phyloP scores from a whole-genome alignment of 1,139 yeast species.

The Suhomyces atakaporum region DNA sequence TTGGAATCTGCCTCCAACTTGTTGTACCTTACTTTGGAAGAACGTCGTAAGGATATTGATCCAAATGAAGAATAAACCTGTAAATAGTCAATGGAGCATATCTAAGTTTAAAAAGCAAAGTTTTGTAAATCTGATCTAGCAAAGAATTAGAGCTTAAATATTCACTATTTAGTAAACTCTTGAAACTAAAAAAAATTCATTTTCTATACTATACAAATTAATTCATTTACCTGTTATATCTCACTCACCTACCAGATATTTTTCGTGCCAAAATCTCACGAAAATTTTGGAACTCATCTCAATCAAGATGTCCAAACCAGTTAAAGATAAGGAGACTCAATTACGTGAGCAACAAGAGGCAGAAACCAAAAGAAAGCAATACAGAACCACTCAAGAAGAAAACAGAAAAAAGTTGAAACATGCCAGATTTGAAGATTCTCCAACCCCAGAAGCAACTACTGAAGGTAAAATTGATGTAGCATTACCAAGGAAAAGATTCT shows the following conservation, averaged over 20 bases:
- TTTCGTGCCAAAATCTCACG: background rate
- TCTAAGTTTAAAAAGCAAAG: background rate
- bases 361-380: slow-evolving; percentile 41
- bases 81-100: slow-evolving; percentile 5
- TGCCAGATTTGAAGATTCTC: slow-evolving; percentile 29
- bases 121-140: background rate
- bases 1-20: slow-evolving; percentile 66
- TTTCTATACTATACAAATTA: no score
- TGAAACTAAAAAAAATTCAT: no score
- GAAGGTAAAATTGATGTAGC: slow-evolving; percentile 31
- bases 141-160: background rate
- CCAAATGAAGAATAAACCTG: slow-evolving; percentile 17
- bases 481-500: slow-evolving; percentile 79
- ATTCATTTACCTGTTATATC: no score
- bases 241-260: no score
- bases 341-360: slow-evolving; percentile 32
- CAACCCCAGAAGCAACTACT: slow-evolving; percentile 8
- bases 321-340: slow-evolving; percentile 28
- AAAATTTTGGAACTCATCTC: slow-evolving; percentile 13
- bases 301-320: slow-evolving; percentile 12
- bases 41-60: slow-evolving; percentile 53
- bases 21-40: slow-evolving; percentile 72
- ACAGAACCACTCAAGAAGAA: slow-evolving; percentile 41
- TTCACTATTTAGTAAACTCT: no score
- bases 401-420: slow-evolving; percentile 38